Evolutionary conservation across 768 basidiomycete genomes (phyloP).

Genomic region (Boletus huronensis): DNA sequence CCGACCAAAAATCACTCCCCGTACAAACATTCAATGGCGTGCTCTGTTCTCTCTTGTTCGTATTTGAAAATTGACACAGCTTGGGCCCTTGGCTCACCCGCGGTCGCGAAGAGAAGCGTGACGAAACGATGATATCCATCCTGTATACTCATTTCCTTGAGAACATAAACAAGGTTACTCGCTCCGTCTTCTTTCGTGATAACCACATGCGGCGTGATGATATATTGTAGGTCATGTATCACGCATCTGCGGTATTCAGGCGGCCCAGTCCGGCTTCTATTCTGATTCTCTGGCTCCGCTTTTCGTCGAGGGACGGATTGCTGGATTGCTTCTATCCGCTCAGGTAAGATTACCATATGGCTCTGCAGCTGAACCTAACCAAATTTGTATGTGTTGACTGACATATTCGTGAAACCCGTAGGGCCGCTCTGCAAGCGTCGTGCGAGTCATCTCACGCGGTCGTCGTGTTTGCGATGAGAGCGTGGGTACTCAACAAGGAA

Average conservation of each 20-base stretch:
- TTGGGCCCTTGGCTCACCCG: background rate
- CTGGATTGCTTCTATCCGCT: background rate
- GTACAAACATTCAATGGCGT: background rate
- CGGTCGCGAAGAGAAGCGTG: slow-evolving; percentile 3
- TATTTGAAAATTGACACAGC: background rate
- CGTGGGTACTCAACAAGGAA: background rate
- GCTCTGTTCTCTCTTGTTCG: background rate
- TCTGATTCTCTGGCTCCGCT: slow-evolving; percentile 2
- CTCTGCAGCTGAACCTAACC: background rate
- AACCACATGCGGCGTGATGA: background rate
- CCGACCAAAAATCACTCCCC: background rate
- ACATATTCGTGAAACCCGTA: background rate
- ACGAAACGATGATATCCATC: background rate
- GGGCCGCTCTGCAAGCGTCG: background rate
- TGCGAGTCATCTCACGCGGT: background rate
- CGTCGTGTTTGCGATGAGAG: background rate
- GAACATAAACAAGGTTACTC: background rate
- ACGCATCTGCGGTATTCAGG: slow-evolving; percentile 1
- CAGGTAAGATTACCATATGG: background rate
- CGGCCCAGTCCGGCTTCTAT: slow-evolving; percentile 6
- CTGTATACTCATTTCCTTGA: background rate
- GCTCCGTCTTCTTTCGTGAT: background rate
- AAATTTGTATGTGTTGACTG: background rate
- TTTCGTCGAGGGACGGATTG: slow-evolving; percentile 13
- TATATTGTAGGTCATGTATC: background rate